phyloP scores from a whole-genome alignment of 148 eudicot species.

The Vaccinium myrtillus region DNA sequence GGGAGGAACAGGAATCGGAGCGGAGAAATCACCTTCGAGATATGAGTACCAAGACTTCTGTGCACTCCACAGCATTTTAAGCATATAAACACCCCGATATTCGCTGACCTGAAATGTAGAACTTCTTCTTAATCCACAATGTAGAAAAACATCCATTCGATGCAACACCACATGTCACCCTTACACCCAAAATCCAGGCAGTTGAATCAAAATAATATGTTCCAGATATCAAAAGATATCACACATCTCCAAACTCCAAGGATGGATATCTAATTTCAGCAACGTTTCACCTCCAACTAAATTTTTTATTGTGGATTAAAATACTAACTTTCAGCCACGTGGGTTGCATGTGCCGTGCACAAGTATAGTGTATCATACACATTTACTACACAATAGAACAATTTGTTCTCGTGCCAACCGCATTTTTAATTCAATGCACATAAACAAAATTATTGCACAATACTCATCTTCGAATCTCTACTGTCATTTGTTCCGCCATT shows the following conservation, averaged over 20 bases:
- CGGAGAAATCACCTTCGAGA: conserved; percentile 66
- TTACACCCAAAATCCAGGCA: neutral
- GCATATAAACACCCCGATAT: conserved; percentile 93
- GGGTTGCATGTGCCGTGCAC: too few species aligned
- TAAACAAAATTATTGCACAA: too few species aligned
- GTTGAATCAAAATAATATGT: neutral
- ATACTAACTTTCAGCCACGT: too few species aligned
- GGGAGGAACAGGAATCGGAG: neutral
- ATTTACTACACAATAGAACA: too few species aligned
- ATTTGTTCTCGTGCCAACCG: too few species aligned
- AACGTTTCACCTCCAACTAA: too few species aligned
- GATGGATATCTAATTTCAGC: neutral
- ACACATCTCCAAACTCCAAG: neutral
- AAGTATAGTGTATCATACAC: too few species aligned
- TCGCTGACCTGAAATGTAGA: conserved; percentile 65
- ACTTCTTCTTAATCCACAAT: neutral
- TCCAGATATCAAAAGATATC: neutral
- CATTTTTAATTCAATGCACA: too few species aligned
- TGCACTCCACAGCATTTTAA: conserved; percentile 95
- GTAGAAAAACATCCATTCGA: neutral
- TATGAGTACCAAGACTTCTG: conserved; percentile 82
- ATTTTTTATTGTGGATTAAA: too few species aligned
- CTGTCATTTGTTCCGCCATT: too few species aligned
- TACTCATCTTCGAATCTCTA: too few species aligned
- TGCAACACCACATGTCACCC: neutral